A percentile compares a stretch with the other conserved stretches of the same genome.
Conservation (phyloP, 192 early-diverging fungal genomes). For the Coemansia sp. region DNA sequence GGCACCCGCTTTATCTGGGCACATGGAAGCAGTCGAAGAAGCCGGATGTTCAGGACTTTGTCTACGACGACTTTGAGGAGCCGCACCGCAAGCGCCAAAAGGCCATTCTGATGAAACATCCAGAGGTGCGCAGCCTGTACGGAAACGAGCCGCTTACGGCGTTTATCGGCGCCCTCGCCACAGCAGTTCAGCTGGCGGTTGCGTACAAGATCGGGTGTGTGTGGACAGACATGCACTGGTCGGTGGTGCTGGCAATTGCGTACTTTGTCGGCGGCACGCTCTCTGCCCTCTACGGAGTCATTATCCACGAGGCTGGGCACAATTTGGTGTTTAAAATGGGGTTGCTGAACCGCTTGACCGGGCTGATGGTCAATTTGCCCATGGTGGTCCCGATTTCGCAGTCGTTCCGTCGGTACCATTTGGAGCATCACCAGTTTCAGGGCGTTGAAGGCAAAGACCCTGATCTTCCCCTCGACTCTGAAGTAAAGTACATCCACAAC, state of each 20-base stretch:
- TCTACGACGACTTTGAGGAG: conserved; percentile 87
- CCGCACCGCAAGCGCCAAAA: conserved; percentile 88
- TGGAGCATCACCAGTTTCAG: conserved; percentile 96
- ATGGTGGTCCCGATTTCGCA: conserved; percentile 80
- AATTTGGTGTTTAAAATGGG: conserved; percentile 72
- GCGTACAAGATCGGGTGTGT: conserved; percentile 76
- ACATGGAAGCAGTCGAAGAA: conserved; percentile 77
- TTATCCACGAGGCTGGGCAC: conserved; percentile 93
- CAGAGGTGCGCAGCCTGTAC: conserved; percentile 83
- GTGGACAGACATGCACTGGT: conserved; percentile 61
- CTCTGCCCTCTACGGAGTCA: conserved; percentile 76
- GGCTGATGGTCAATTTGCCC: conserved; percentile 80
- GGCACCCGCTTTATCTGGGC: conserved; percentile 79
- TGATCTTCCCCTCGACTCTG: conserved; percentile 85
- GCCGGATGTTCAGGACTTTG: conserved; percentile 63
- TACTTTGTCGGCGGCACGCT: conserved; percentile 85
- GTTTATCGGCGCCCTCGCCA: conserved; percentile 62
- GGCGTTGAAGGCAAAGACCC: conserved; percentile 92
- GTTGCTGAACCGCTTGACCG: conserved; percentile 75
- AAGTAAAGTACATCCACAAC: conserved; percentile 72
- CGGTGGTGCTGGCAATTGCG: conserved; percentile 58
- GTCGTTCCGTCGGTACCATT: conserved; percentile 86
- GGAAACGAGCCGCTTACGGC: conserved; percentile 79
- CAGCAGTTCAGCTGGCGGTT: conserved; percentile 65
- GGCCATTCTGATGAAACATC: conserved; percentile 82